Conservation (phyloP, 331 rosid genomes). For the Acacia concinna region DNA sequence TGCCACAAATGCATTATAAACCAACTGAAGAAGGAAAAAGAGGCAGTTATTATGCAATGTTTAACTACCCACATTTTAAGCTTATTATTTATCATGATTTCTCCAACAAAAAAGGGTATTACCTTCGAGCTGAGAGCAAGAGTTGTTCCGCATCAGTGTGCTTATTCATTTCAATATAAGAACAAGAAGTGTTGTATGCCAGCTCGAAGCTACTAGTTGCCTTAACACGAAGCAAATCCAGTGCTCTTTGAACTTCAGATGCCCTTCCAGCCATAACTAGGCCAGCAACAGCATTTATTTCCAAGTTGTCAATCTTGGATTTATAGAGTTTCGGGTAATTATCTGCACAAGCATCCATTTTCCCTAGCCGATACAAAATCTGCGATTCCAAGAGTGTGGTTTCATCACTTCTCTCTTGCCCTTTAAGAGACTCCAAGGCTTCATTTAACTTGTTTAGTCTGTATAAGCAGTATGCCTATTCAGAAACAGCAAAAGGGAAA, state of each 20-base stretch:
- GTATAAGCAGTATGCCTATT: constrained; percentile 96
- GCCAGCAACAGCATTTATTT: constrained; percentile 80
- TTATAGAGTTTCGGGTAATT: constrained; percentile 82
- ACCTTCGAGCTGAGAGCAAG: constrained; percentile 85
- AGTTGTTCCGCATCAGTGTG: constrained; percentile 88
- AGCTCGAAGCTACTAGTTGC: constrained; percentile 90
- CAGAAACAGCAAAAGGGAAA: constrained; percentile 32
- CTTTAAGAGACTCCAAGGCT: constrained; percentile 65
- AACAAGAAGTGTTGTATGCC: constrained; percentile 92
- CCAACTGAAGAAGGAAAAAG: not conserved
- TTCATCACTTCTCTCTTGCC: constrained; percentile 57
- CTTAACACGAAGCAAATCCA: constrained; percentile 73
- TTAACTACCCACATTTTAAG: constrained; percentile 5
- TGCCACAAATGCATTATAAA: constrained; percentile 5
- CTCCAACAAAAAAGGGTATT: constrained; percentile 33
- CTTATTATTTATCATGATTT: constrained; percentile 26
- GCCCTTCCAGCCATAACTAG: constrained; percentile 85
- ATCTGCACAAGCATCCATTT: constrained; percentile 84
- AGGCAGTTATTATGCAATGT: not conserved
- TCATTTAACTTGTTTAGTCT: constrained; percentile 88
- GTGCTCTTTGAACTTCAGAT: constrained; percentile 71
- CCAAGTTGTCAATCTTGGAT: constrained; percentile 79
- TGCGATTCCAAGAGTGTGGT: constrained; percentile 81
- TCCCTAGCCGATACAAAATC: constrained; percentile 85
- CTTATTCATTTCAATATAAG: constrained; percentile 69